Base-by-base conservation (phyloP, 495 filamentous ascomycete genomes). In the Friedmanniomyces simplex region DNA sequence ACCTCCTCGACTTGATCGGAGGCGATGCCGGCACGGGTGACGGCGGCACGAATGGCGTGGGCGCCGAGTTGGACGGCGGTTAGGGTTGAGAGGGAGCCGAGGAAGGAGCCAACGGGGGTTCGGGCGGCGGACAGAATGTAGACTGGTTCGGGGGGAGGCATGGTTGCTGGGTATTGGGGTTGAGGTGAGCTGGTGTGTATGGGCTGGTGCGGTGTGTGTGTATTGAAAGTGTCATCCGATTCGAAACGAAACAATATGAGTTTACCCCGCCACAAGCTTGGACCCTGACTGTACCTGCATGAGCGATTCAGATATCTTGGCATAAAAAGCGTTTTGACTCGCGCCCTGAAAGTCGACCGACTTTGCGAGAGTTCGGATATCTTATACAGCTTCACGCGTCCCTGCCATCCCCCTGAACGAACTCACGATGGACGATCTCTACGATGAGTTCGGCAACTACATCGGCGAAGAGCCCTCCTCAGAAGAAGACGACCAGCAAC, bases 41-140 rank as follows among this genome's bases (percentile, higher is more conserved):
- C 76, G 57, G 91, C 91, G 70, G 88, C 88, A 91, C 60, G 96
- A 72, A 98, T 94, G 48, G 87, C 89, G 71, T 91, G 87, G 18
- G 88, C 79, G 64, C 93, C 93, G 54, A 98, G 77, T 73, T 97
- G 85, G 50, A 81, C 83, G 45, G 93, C 93, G 68, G 75, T 87
- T 61, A 91, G 75, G 69, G 88, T 89, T 34, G 89, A 87, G 21
- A 98, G 82, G 42, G 89, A 88, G 61, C 93, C 93, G 59, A 91
- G 80, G 72, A 98, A 98, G 52, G 85, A 86, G 65, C 93, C 93
- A 63, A 95, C 78, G 42, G 93, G 93, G 43, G 93, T 97, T 69
- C 93, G 82, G 62, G 84, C 86, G 61, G 84, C 82, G 45, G 91
- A 91, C 63, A 96, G 89, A 70, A 98, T 96, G 75, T 97, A 98